Evolutionary conservation across 2,329 filamentous ascomycete species (phyloP).

Genomic region (Macrophomina tecta): DNA sequence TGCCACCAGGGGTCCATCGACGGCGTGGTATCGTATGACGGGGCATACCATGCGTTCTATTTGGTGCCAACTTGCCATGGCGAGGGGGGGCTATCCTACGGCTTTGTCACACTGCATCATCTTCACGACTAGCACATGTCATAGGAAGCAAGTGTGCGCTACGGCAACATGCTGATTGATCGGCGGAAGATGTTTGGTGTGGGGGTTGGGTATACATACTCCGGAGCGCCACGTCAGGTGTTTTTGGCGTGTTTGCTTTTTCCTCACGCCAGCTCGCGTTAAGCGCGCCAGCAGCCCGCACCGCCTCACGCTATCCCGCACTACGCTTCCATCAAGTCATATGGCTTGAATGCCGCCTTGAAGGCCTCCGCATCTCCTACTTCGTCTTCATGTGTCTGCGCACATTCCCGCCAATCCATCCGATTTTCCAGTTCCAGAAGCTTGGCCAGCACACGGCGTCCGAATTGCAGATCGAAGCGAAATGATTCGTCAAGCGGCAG

Average conservation of each 20-base stretch:
- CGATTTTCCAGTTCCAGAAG: conserved; percentile 79
- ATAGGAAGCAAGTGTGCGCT: conserved; percentile 1
- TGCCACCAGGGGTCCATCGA: conserved; percentile 11
- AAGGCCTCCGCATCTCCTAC: conserved; percentile 77
- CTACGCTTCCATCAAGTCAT: conserved; percentile 69
- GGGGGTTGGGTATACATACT: conserved; percentile 25
- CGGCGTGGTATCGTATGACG: conserved; percentile 22
- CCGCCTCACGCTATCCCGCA: conserved; percentile 11
- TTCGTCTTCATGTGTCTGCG: conserved; percentile 79
- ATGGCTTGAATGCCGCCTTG: conserved; percentile 80
- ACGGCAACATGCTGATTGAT: not conserved
- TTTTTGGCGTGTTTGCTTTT: conserved; percentile 23
- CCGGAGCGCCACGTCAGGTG: conserved; percentile 18
- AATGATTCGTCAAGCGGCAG: conserved; percentile 74
- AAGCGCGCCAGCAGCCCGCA: conserved; percentile 10
- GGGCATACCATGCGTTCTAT: conserved; percentile 5
- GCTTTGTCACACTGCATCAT: conserved; percentile 3
- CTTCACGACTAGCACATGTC: conserved; percentile 5
- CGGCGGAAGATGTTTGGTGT: not conserved
- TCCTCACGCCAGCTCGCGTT: conserved; percentile 14
- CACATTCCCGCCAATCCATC: conserved; percentile 84
- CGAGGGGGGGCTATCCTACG: not conserved
- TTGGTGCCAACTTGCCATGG: not conserved
- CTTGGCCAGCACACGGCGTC: conserved; percentile 85
- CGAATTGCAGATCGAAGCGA: conserved; percentile 90